Evolutionary conservation across 2,329 filamentous ascomycete species (phyloP).

Genomic region (Xylariaceae sp.): DNA sequence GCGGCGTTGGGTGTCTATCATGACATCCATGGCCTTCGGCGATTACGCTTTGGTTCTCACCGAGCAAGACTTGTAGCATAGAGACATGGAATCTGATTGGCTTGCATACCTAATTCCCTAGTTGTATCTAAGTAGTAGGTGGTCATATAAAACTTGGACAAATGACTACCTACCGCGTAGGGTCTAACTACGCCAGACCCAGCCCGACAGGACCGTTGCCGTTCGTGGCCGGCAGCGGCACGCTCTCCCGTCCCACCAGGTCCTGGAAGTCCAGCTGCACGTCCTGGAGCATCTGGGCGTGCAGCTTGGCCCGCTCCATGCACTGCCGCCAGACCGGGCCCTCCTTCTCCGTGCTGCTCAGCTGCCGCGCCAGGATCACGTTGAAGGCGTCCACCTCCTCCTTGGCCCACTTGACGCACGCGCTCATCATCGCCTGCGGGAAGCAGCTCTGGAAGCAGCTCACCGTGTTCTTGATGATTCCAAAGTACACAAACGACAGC

Average conservation of each 20-base stretch:
- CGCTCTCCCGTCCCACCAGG: conserved; percentile 61
- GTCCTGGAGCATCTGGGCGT: conserved; percentile 71
- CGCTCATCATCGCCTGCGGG: conserved; percentile 78
- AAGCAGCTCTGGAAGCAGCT: conserved; percentile 84
- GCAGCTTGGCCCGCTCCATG: conserved; percentile 71
- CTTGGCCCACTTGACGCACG: conserved; percentile 98
- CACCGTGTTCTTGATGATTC: conserved; percentile 87
- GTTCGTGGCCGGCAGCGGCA: conserved; percentile 21
- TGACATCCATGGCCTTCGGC: too few relatives aligned
- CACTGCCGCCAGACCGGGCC: conserved; percentile 75
- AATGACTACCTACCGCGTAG: too few relatives aligned
- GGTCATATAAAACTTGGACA: too few relatives aligned
- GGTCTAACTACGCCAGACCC: conserved; percentile 25
- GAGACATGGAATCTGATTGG: too few relatives aligned
- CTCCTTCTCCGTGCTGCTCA: conserved; percentile 76
- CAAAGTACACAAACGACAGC: conserved; percentile 92
- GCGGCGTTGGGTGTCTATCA: too few relatives aligned
- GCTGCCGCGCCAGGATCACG: conserved; percentile 67
- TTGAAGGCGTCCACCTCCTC: conserved; percentile 91
- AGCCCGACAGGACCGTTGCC: conserved; percentile 33
- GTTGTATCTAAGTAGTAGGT: too few relatives aligned
- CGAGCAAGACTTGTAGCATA: too few relatives aligned
- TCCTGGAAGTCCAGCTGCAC: conserved; percentile 87
- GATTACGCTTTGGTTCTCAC: too few relatives aligned
- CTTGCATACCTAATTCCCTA: too few relatives aligned